Evolutionary conservation across 345 rosid species (phyloP).

Genomic region (Citrus trifoliata): DNA sequence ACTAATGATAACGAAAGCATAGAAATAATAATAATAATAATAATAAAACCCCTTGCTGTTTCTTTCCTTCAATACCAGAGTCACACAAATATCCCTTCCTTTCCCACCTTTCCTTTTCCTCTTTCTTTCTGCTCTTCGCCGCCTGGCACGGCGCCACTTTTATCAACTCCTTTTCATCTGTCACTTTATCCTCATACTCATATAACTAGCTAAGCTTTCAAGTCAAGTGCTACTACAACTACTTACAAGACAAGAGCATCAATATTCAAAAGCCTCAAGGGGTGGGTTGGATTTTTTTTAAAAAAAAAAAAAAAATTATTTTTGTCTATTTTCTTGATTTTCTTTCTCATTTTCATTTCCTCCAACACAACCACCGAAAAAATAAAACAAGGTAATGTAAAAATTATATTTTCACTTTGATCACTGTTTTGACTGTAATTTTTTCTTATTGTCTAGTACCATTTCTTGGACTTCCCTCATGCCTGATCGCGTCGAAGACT

Average conservation of each 20-base stretch:
- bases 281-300: not conserved
- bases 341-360: not conserved
- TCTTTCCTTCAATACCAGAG: not conserved
- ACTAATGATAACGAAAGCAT: not conserved
- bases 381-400: no score
- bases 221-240: not conserved
- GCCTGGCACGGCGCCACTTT: not conserved
- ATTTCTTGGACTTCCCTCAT: constrained; percentile 24
- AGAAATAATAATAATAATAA: not conserved
- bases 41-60: not conserved
- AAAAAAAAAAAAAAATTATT: no score
- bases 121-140: constrained; percentile 3
- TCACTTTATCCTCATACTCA: not conserved
- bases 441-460: not conserved
- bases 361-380: no score
- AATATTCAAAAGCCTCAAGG: no score
- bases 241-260: not conserved
- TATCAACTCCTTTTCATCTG: not conserved
- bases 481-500: constrained; percentile 41
- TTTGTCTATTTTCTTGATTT: not conserved
- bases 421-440: constrained; percentile 9
- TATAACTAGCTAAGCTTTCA: not conserved
- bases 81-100: not conserved
- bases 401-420: not conserved
- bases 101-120: not conserved